Percentiles rank a stretch among this genome's conserved stretches.
These are phyloP conservation scores for Pleoardoris graminearum DNA, from an alignment of 2,329 filamentous ascomycete genomes.

Conservation along the genomic window DNA sequence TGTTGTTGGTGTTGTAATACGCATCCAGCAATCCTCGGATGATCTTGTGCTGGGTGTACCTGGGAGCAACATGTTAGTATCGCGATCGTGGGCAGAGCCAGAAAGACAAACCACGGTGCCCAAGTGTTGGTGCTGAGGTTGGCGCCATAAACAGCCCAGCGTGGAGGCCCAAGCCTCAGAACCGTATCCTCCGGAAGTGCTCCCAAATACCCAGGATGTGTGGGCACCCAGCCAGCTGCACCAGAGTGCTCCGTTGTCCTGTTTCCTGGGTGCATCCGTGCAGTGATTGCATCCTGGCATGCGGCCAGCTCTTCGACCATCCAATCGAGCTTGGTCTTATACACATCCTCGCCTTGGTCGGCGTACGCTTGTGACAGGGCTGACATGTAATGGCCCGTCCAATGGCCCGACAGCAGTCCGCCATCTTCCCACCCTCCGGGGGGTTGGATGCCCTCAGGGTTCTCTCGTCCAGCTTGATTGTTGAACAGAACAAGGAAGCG, in stretches of 20 bases:
- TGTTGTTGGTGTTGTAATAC: conserved; percentile 21
- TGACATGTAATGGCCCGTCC: conserved; percentile 19
- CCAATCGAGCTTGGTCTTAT: conserved; percentile 20
- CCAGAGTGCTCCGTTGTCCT: not conserved
- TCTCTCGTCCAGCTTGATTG: conserved; percentile 18
- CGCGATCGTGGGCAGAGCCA: not conserved
- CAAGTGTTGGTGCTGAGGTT: conserved; percentile 17
- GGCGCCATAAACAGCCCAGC: conserved; percentile 18
- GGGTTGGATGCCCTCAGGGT: conserved; percentile 12
- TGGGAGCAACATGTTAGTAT: not conserved
- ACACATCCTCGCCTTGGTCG: conserved; percentile 13
- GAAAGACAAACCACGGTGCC: conserved; percentile 13
- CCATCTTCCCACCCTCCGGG: conserved; percentile 21
- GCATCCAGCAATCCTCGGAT: conserved; percentile 18
- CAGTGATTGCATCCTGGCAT: conserved; percentile 16
- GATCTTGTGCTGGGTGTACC: conserved; percentile 22
- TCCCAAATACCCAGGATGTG: conserved; percentile 18
- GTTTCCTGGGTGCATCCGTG: not conserved
- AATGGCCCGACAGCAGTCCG: conserved; percentile 18
- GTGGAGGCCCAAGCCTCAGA: conserved; percentile 16
- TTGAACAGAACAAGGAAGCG: conserved; percentile 21
- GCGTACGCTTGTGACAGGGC: conserved; percentile 19
- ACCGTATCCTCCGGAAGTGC: conserved; percentile 20
- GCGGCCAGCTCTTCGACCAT: conserved; percentile 17
- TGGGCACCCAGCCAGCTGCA: conserved; percentile 2